A percentile compares a stretch with the other conserved stretches of the same genome.
Evolutionary conservation across 768 basidiomycete species (phyloP).

Genomic region (Russula foetens): DNA sequence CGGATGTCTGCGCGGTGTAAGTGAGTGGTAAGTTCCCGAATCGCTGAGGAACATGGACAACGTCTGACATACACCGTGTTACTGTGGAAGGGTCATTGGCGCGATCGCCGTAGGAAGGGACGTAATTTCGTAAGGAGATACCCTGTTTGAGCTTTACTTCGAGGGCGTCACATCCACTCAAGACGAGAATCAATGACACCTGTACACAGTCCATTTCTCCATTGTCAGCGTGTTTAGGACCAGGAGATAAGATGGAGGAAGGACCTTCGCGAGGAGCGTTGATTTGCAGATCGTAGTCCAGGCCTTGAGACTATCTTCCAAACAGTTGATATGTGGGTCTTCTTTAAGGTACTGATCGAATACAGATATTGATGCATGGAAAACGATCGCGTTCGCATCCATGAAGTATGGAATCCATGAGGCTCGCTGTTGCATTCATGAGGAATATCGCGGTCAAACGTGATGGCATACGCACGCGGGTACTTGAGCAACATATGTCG

Average conservation of each 20-base stretch:
- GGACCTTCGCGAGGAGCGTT: not conserved
- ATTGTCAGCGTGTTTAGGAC: too few species aligned
- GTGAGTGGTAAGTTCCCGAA: too few species aligned
- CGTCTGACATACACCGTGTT: too few species aligned
- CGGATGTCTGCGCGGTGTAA: too few species aligned
- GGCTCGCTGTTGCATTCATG: too few species aligned
- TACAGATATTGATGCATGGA: conserved; percentile 69
- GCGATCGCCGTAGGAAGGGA: conserved; percentile 62
- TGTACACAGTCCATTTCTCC: too few species aligned
- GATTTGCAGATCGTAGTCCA: conserved; percentile 6
- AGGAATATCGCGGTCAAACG: too few species aligned
- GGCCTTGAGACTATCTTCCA: not conserved
- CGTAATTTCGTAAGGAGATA: conserved; percentile 43
- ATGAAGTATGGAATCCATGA: conserved; percentile 74
- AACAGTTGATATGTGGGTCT: conserved; percentile 56
- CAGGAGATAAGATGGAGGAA: not conserved
- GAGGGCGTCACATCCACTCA: conserved; percentile 52
- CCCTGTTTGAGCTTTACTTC: conserved; percentile 53
- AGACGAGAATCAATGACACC: conserved; percentile 29
- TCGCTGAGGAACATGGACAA: too few species aligned
- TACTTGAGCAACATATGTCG: conserved; percentile 67
- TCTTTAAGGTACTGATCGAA: conserved; percentile 76
- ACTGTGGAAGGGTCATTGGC: conserved; percentile 56
- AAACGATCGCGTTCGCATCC: conserved; percentile 76
- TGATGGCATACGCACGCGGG: not conserved